Evolutionary conservation across 495 filamentous ascomycete species (phyloP), one percentile per base, ranked within the genome.

Genomic region (Penicillium fimorum): DNA sequence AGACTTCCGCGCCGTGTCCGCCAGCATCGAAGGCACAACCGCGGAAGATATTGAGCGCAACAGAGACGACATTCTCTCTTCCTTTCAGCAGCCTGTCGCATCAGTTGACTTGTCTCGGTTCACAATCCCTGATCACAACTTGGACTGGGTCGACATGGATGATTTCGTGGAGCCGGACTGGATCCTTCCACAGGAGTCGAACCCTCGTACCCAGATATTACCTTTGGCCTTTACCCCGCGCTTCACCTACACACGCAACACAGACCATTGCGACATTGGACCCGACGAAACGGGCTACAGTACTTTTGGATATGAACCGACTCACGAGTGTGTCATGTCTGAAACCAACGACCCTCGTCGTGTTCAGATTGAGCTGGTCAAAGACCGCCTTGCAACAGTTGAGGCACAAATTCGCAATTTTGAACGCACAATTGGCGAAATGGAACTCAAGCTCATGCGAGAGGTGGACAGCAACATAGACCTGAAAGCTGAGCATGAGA

Each of bases 141-240:
- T 90, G 61, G 87, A 84, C 50, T 98, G 94, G 94, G 88, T 97
- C 64, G 94, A 98, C 68, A 97, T 97, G 92, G 94, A 98, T 71
- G 94, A 98, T 67, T 97, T 97, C 74, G 91, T 97, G 25, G 94
- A 98, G 69, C 78, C 97, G 10, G 94, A 96, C 67, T 97, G 93
- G 92, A 89, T 96, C 55, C 75, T 97, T 17, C 93, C 94, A 1
- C 89, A 89, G 25, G 89, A 94, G 62, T 87, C 89, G 25, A 92
- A 96, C 57, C 94, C 95, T 20, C 87, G 94, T 53, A 96, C 93
- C 1, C 90, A 90, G 63, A 97, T 98, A 47, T 76, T 97, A 53
- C 94, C 94, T 1, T 77, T 98, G 9, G 95, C 88, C 2, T 98
- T 86, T 62, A 89, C 94, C 11, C 95, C 94, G 30, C 85, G 92